phyloP scores from a whole-genome alignment of 257 asterid genomes.

The Scutellaria baicalensis region DNA sequence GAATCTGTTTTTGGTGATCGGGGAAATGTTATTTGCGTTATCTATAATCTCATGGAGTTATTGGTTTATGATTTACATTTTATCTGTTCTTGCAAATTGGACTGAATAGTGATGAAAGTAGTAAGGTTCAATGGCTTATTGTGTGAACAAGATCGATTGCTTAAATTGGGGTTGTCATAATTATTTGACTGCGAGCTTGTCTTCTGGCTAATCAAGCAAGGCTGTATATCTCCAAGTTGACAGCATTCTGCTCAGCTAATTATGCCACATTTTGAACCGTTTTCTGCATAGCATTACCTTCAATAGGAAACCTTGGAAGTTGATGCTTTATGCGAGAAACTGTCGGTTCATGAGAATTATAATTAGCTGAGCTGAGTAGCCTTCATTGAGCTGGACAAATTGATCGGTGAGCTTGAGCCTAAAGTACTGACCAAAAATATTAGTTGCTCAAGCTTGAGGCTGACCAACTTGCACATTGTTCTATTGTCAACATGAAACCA shows the following conservation, averaged over 20 bases:
- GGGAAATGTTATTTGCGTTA: neutral
- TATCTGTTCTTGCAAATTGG: neutral
- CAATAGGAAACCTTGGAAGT: conserved; percentile 14
- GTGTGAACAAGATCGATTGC: neutral
- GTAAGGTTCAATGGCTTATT: neutral
- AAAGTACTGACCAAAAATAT: conserved; percentile 7
- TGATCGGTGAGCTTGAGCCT: conserved; percentile 37
- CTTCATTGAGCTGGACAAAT: conserved; percentile 22
- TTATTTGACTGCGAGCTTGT: conserved; percentile 21
- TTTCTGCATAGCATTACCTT: conserved; percentile 23
- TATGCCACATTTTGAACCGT: conserved; percentile 16
- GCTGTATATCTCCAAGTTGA: conserved; percentile 28
- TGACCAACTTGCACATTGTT: conserved; percentile 13
- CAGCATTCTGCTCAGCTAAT: conserved; percentile 43
- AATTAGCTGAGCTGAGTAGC: conserved; percentile 50
- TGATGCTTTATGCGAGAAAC: conserved; percentile 21
- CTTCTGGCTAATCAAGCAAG: conserved; percentile 30
- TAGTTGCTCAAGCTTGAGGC: conserved; percentile 31
- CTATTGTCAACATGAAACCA: conserved; percentile 25
- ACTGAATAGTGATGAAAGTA: neutral
- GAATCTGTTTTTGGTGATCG: neutral
- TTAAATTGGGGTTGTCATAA: conserved; percentile 1
- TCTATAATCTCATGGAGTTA: neutral
- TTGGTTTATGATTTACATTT: neutral
- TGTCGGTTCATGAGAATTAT: conserved; percentile 20